Conservation (phyloP, 148 eudicot species). For the Talinum fruticosum region DNA sequence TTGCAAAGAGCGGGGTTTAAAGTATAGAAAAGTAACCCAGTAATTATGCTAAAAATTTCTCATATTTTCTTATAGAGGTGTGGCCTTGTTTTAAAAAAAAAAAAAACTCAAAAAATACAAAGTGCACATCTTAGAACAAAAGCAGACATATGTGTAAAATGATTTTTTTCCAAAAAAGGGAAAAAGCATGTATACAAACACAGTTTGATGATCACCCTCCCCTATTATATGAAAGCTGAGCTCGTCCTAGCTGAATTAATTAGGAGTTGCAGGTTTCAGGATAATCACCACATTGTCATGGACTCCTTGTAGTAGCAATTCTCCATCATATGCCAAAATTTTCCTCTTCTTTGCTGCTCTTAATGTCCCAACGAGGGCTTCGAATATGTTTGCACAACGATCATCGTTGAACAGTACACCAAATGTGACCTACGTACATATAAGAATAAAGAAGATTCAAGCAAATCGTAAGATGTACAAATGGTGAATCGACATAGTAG, state of each 20-base stretch:
- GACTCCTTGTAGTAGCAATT: constrained; percentile 89
- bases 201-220: neutral
- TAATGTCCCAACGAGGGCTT: constrained; percentile 92
- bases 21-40: too few relatives aligned
- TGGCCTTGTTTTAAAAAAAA: too few relatives aligned
- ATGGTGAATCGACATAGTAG: neutral
- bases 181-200: too few relatives aligned
- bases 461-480: neutral
- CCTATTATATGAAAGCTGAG: neutral
- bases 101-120: too few relatives aligned
- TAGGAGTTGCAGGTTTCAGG: constrained; percentile 54
- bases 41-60: too few relatives aligned
- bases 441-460: neutral
- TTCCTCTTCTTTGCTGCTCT: constrained; percentile 96
- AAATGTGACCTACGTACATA: constrained; percentile 74
- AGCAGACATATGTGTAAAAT: too few relatives aligned
- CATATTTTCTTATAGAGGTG: too few relatives aligned
- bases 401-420: constrained; percentile 92
- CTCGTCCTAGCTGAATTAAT: constrained; percentile 25
- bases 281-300: constrained; percentile 81
- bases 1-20: too few relatives aligned
- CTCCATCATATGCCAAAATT: constrained; percentile 76
- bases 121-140: too few relatives aligned
- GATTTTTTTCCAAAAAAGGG: too few relatives aligned
- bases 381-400: constrained; percentile 92